Base-by-base conservation (phyloP, 2,329 filamentous ascomycete species). In the Ceratocystis huliohia region DNA sequence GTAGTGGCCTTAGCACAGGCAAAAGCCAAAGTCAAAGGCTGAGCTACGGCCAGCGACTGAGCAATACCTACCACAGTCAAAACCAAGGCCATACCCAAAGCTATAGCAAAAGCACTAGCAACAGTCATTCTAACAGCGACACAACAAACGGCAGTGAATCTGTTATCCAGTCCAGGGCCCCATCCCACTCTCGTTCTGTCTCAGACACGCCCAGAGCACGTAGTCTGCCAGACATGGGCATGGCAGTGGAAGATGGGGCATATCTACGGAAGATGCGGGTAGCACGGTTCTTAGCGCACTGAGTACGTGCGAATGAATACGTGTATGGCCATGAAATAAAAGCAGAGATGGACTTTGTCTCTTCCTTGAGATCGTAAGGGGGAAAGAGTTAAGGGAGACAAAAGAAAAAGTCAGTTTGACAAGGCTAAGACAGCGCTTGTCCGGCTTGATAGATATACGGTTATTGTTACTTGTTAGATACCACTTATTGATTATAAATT, bases 211-310 rank as follows among this genome's bases (percentile, higher is more conserved):
- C 41, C 6, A 63, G 63, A 25, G 48, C 48, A 4, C 48, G 28
- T 41, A 65, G 48, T 57, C 25, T 65, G 25, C 62, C 62, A 5
- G 66, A 65, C 5, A 61, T 64, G 33, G 66, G 62, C 13, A 48
- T 45, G 28, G 61, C 41, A 22, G 41, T 64, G 13, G 62, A 61
- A 22, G 61, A 67, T 48, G 62, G 22, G 37, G 53, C 44, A 20
- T 64, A 67, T 37, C 13, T 67, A 20, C 48, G 61, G 6, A 50
- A 61, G 61, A 59, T 63, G 48, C 61, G 62, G 41, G 66, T 61
- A 37, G 56, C 50, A 22, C 37, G 37, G 46, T 67, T 67, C n/a
- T 44, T 64, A 53, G 63, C 41, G 62, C 50, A 65, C 59, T 67
- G 33, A 61, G 63, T 64, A 48, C 44, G 59, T 61, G 41, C 17